Conservation (phyloP, 768 basidiomycete genomes). For the Trametes gibbosa region DNA sequence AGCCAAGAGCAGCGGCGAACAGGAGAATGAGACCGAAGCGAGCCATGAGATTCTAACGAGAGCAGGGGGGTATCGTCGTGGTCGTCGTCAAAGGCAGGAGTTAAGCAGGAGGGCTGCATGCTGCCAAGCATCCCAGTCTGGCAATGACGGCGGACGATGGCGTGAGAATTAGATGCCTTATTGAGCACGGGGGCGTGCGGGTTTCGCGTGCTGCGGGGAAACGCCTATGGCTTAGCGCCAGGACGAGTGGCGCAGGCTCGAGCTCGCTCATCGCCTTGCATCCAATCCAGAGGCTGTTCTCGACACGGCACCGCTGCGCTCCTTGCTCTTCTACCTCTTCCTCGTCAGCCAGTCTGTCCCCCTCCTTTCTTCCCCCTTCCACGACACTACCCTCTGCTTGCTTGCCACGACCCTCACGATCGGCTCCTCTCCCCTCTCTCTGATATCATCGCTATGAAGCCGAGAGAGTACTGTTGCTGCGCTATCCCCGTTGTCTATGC, state of each 20-base stretch:
- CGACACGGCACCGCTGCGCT: conserved; percentile 6
- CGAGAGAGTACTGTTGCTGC: conserved; percentile 89
- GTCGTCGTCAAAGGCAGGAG: conserved; percentile 13
- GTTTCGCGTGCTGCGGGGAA: not conserved
- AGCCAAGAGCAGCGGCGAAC: conserved; percentile 26
- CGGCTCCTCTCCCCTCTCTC: not conserved
- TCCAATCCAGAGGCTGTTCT: conserved; percentile 1
- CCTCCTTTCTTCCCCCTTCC: conserved; percentile 5
- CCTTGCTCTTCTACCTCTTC: not conserved
- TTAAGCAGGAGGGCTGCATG: conserved; percentile 8
- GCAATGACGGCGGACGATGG: conserved; percentile 14
- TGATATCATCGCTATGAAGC: conserved; percentile 48
- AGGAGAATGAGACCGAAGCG: conserved; percentile 26
- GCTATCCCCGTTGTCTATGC: conserved; percentile 89
- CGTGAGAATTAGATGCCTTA: conserved; percentile 10
- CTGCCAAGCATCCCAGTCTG: not conserved
- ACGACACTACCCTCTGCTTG: not conserved
- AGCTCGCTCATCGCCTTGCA: not conserved
- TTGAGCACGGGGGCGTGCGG: not conserved
- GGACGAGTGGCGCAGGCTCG: not conserved
- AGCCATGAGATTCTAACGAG: conserved; percentile 21
- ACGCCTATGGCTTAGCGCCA: not conserved
- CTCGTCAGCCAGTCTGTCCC: conserved; percentile 10
- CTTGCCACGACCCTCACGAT: conserved; percentile 11
- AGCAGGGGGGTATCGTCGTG: conserved; percentile 12